These are phyloP conservation scores for Heritiera littoralis DNA, from an alignment of 345 rosid species.

Conservation along the genomic window DNA sequence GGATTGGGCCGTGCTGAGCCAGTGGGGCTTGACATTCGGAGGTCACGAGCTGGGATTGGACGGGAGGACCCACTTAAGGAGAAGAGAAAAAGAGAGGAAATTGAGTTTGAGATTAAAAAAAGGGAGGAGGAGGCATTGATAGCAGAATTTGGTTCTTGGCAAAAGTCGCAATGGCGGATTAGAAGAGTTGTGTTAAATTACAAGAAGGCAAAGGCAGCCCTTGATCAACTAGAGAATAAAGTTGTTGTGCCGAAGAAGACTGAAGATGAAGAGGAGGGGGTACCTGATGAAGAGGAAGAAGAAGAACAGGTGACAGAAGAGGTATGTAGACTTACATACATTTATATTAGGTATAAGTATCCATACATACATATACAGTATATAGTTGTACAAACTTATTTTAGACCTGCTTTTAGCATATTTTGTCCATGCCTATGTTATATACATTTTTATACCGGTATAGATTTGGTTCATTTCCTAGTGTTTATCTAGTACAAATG, in stretches of 20 bases:
- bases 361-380: background rate
- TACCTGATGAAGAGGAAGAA: constrained; percentile 20
- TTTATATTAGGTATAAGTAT: background rate
- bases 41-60: too few species aligned
- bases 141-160: too few species aligned
- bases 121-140: constrained; percentile 21
- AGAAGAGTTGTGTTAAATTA: too few species aligned
- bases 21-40: too few species aligned
- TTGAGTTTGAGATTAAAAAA: too few species aligned
- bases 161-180: too few species aligned
- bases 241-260: constrained; percentile 49
- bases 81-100: constrained; percentile 55
- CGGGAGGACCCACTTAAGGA: too few species aligned
- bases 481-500: constrained; percentile 12
- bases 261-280: constrained; percentile 24
- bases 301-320: constrained; percentile 77
- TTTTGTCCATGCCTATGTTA: background rate
- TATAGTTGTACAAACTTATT: background rate
- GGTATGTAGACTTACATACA: constrained; percentile 37
- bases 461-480: background rate
- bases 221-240: too few species aligned
- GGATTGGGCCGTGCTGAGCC: constrained; percentile 62
- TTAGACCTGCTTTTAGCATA: background rate
- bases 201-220: too few species aligned
- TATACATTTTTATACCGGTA: background rate